Evolutionary conservation across 179 eudicot genomes (phyloP).

Genomic region (Dionaea muscipula): DNA sequence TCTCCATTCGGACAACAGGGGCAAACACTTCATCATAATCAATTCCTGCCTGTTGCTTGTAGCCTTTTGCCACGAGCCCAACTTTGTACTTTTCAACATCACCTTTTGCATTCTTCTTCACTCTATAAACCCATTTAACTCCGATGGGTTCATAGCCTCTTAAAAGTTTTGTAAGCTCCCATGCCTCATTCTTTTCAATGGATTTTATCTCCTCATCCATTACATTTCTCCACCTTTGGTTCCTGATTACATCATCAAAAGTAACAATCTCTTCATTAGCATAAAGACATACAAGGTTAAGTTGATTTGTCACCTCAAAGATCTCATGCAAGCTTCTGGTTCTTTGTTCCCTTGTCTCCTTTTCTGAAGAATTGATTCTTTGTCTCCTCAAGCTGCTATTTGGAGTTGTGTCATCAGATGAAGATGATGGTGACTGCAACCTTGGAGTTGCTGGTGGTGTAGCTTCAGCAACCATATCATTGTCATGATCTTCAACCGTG

Average conservation of each 20-base stretch:
- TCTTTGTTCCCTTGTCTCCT: too few relatives aligned
- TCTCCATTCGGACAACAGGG: neutral
- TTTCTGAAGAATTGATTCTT: too few relatives aligned
- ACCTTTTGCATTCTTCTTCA: neutral
- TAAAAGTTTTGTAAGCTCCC: neutral
- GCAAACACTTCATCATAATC: slow-evolving; percentile 5
- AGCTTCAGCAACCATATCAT: too few relatives aligned
- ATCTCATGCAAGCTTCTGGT: too few relatives aligned
- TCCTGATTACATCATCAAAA: neutral
- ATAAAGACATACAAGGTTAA: neutral
- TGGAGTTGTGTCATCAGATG: too few relatives aligned
- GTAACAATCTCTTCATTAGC: neutral
- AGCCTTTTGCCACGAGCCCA: slow-evolving; percentile 1
- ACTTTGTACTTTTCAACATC: slow-evolving; percentile 1
- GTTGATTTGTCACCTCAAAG: neutral
- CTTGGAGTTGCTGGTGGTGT: too few relatives aligned
- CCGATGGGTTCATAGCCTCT: neutral
- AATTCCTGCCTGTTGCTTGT: neutral
- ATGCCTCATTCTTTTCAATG: neutral
- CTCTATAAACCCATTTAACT: slow-evolving; percentile 3
- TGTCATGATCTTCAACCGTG: neutral
- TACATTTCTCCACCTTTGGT: neutral
- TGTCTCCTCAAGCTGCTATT: too few relatives aligned
- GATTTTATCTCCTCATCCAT: slow-evolving; percentile 1
- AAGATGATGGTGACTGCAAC: too few relatives aligned